Evolutionary conservation across 805 yeast genomes (phyloP).

Genomic region (Nakazawaea anatomiae): DNA sequence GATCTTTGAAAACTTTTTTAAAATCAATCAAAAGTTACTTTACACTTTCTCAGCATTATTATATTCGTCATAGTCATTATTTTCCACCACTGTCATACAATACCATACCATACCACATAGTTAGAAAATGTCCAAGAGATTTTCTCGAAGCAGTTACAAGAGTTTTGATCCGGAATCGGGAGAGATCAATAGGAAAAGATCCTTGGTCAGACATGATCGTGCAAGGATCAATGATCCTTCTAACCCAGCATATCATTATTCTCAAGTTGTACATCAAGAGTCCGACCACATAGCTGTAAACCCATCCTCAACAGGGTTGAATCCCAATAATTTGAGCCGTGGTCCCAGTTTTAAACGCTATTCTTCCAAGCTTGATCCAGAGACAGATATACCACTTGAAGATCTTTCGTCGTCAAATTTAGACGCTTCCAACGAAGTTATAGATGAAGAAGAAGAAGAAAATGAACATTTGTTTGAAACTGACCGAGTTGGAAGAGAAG

Average conservation of each 20-base stretch:
- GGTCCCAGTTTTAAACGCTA: background rate
- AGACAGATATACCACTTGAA: conserved; percentile 14
- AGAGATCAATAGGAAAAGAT: conserved; percentile 45
- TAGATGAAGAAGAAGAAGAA: background rate
- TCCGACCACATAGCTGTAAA: conserved; percentile 54
- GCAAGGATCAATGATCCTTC: conserved; percentile 41
- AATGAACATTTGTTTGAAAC: background rate
- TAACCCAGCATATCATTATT: conserved; percentile 74
- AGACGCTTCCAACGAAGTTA: background rate
- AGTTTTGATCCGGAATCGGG: conserved; percentile 22
- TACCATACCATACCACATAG: background rate
- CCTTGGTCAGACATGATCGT: conserved; percentile 84
- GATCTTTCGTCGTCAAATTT: conserved; percentile 8
- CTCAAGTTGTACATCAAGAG: conserved; percentile 66
- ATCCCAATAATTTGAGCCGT: conserved; percentile 31
- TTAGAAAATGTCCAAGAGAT: background rate
- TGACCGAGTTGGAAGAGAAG: conserved; percentile 36
- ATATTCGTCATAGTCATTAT: background rate
- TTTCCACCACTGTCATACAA: background rate
- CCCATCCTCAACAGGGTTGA: conserved; percentile 70
- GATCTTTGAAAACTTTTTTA: too few relatives aligned
- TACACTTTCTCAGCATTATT: too few relatives aligned
- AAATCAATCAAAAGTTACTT: too few relatives aligned
- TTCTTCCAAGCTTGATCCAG: background rate
- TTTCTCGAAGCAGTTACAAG: conserved; percentile 1